A percentile compares a stretch with the other conserved stretches of the same genome.
Evolutionary conservation across 2,329 filamentous ascomycete genomes (phyloP).

Genomic region (Davidsoniella australis): DNA sequence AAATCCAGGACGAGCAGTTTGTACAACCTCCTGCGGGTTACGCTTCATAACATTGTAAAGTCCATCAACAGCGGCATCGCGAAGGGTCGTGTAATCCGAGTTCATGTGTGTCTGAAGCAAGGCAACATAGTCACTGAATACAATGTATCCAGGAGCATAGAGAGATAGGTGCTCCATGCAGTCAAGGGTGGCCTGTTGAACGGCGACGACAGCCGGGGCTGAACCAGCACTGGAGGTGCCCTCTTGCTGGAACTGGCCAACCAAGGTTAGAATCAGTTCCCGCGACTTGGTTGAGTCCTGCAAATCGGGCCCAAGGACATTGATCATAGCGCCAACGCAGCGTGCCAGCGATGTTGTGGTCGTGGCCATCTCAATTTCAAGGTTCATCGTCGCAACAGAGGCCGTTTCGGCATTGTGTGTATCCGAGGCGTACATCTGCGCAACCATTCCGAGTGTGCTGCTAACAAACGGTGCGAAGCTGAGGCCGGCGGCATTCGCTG

Average conservation of each 20-base stretch:
- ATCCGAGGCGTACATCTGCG: conserved; percentile 81
- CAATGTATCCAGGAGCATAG: conserved; percentile 76
- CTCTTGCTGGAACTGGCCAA: conserved; percentile 67
- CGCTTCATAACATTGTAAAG: conserved; percentile 92
- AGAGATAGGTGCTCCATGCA: conserved; percentile 84
- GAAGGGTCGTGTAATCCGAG: conserved; percentile 49
- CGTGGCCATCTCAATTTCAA: conserved; percentile 72
- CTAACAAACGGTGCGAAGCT: conserved; percentile 85
- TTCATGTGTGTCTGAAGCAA: conserved; percentile 62
- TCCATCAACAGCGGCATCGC: conserved; percentile 70
- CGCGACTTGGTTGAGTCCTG: conserved; percentile 86
- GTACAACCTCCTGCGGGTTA: conserved; percentile 66
- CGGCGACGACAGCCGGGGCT: conserved; percentile 36
- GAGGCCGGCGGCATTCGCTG: conserved; percentile 80
- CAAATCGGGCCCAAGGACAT: conserved; percentile 85
- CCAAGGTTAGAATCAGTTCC: conserved; percentile 75
- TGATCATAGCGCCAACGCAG: conserved; percentile 88
- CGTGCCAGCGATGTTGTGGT: conserved; percentile 59
- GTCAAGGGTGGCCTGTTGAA: conserved; percentile 60
- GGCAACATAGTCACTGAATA: conserved; percentile 69
- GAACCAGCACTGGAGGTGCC: too few relatives aligned
- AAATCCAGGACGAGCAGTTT: conserved; percentile 57
- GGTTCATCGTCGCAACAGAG: conserved; percentile 69
- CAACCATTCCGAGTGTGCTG: conserved; percentile 81
- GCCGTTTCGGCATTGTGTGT: conserved; percentile 75